Conservation (phyloP, 2,329 filamentous ascomycete genomes). For the Diaporthe batatas region DNA sequence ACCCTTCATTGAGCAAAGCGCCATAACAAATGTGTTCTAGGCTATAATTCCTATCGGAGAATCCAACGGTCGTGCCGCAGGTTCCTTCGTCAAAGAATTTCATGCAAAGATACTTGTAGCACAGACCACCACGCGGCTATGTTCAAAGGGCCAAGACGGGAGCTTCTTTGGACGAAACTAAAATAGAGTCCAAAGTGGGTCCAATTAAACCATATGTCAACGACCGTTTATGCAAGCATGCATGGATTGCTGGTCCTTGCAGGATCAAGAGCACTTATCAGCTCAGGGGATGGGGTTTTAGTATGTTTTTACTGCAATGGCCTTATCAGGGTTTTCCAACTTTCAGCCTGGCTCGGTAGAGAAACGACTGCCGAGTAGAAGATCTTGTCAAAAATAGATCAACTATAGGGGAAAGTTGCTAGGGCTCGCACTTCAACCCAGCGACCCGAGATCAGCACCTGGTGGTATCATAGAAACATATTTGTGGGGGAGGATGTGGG, state of each 20-base stretch:
- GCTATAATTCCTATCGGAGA: not conserved
- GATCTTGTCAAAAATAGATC: slow-evolving; percentile 15
- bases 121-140: slow-evolving; percentile 18
- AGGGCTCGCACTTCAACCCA: not conserved
- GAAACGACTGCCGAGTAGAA: slow-evolving; percentile 6
- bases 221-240: slow-evolving; percentile 4
- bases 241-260: not conserved
- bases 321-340: not conserved
- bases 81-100: not conserved
- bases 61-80: slow-evolving; percentile 3
- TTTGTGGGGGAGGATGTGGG: slow-evolving; percentile 8
- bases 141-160: not conserved
- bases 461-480: slow-evolving; percentile 4
- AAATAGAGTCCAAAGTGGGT: slow-evolving; percentile 15
- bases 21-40: not conserved
- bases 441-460: slow-evolving; percentile 2
- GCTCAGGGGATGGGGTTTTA: not conserved
- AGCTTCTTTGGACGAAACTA: slow-evolving; percentile 20
- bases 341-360: not conserved
- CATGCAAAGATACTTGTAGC: slow-evolving; percentile 21
- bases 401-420: not conserved
- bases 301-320: not conserved
- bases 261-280: slow-evolving; percentile 2
- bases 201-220: slow-evolving; percentile 19
- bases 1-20: not conserved